These are phyloP conservation scores for Didymella pomorum DNA, from an alignment of 2,329 filamentous ascomycete species.

Conservation along the genomic window DNA sequence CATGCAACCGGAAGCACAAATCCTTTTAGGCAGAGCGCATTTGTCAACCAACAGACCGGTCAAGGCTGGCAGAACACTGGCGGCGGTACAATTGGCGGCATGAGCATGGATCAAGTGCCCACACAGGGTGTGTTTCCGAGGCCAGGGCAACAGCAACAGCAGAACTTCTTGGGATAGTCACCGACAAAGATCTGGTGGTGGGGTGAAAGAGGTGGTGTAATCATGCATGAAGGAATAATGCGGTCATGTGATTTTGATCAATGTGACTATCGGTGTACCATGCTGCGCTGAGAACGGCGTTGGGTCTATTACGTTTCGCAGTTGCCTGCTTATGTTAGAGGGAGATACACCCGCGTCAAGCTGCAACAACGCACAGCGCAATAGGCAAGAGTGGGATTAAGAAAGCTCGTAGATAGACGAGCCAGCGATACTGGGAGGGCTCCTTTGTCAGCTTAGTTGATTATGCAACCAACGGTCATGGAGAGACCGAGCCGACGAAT, in stretches of 20 bases:
- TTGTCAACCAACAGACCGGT: constrained; percentile 88
- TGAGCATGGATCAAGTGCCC: constrained; percentile 76
- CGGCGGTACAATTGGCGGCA: constrained; percentile 78
- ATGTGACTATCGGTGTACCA: background rate
- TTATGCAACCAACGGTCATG: constrained; percentile 3
- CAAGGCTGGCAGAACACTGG: constrained; percentile 84
- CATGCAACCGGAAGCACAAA: constrained; percentile 91
- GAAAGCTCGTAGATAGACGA: constrained; percentile 4
- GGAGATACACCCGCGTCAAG: constrained; percentile 11
- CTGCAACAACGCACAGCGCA: background rate
- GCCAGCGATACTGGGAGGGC: constrained; percentile 11
- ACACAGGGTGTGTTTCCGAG: constrained; percentile 88
- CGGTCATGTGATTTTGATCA: constrained; percentile 11
- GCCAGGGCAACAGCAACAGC: constrained; percentile 61
- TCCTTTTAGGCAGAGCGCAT: constrained; percentile 89
- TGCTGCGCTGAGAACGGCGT: constrained; percentile 13
- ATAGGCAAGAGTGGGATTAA: background rate
- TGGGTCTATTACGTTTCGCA: constrained; percentile 2
- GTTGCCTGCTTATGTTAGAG: constrained; percentile 5
- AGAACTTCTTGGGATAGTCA: constrained; percentile 41
- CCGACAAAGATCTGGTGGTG: background rate
- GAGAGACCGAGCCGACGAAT: constrained; percentile 1
- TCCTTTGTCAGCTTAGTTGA: constrained; percentile 17
- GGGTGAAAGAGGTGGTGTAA: background rate
- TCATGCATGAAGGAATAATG: constrained; percentile 2